phyloP scores from a whole-genome alignment of 257 asterid species.

The Solanum commersonii region DNA sequence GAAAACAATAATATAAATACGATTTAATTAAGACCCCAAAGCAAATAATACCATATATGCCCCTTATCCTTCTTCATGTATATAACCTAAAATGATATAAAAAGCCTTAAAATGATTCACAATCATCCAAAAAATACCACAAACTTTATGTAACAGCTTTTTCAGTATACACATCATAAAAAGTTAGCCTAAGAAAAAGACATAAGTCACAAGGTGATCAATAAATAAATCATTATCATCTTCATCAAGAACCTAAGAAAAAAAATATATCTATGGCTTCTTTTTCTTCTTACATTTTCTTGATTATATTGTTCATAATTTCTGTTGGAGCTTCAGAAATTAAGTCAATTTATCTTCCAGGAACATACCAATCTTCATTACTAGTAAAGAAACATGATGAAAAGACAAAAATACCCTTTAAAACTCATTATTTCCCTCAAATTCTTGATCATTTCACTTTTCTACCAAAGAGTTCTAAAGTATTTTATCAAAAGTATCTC shows the following conservation, averaged over 20 bases:
- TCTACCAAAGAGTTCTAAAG: conserved; percentile 38
- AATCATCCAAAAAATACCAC: neutral
- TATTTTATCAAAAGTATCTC: conserved; percentile 62
- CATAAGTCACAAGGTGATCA: neutral
- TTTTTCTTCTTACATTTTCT: conserved; percentile 17
- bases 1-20: neutral
- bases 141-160: neutral
- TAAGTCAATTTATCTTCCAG: conserved; percentile 34
- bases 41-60: neutral
- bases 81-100: neutral
- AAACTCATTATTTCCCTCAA: conserved; percentile 55
- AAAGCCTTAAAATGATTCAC: neutral
- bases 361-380: conserved; percentile 31
- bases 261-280: neutral
- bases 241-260: neutral
- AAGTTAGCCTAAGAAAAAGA: neutral
- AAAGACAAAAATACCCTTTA: conserved; percentile 36
- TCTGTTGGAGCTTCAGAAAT: conserved; percentile 15
- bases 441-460: conserved; percentile 68
- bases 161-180: neutral
- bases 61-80: neutral
- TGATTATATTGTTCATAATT: conserved; percentile 14
- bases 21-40: neutral
- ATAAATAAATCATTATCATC: neutral
- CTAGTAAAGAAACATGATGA: conserved; percentile 13